Base-by-base conservation (phyloP, 1,139 yeast genomes). In the Sugiyamaella paludigena region DNA sequence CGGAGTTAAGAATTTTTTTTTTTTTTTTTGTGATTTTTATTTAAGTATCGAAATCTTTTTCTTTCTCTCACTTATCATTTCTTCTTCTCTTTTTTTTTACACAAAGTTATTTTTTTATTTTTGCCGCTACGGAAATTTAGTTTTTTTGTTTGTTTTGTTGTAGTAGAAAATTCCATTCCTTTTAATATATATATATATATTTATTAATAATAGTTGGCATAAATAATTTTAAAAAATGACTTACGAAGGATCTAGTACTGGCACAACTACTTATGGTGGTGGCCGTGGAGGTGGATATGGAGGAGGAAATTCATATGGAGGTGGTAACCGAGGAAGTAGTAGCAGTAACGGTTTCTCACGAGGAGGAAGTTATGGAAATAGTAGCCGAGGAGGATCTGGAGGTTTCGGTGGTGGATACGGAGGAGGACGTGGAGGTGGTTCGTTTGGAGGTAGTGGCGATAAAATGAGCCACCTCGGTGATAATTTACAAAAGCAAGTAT, bases 401-500 rank as follows among this genome's bases (percentile, higher is more conserved):
- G 36, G 37, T n/a, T 27, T 8, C 27, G 37, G 41, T 35, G 41
- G 40, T 12, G 32, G 38, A 16, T 19, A 38, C 2, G 36, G 41
- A 30, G 51, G 54, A 30, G 48, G 58, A 36, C 40, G 43, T 40
- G 49, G 55, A 16, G 45, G 55, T 10, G 31, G 40, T 11, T 37
- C 50, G 15, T 50, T 51, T 34, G 50, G 52, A 33, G 43, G 39
- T 35, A 58, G 58, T 36, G 58, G 74, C 43, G 75, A 73, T 61
- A 66, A 69, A 53, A 71, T 70, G 64, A 72, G 74, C 56, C 72
- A 72, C 61, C 58, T 74, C 63, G 91, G 83, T 69, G 78, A 66
- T 72, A 79, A 75, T 70, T 76, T 79, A 60, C 74, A 70, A 66
- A 77, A 83, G 58, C 96, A 89, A 62, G 80, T 84, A 55, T 91